phyloP scores from a whole-genome alignment of 2,329 filamentous ascomycete species.

The Apiospora aurea region DNA sequence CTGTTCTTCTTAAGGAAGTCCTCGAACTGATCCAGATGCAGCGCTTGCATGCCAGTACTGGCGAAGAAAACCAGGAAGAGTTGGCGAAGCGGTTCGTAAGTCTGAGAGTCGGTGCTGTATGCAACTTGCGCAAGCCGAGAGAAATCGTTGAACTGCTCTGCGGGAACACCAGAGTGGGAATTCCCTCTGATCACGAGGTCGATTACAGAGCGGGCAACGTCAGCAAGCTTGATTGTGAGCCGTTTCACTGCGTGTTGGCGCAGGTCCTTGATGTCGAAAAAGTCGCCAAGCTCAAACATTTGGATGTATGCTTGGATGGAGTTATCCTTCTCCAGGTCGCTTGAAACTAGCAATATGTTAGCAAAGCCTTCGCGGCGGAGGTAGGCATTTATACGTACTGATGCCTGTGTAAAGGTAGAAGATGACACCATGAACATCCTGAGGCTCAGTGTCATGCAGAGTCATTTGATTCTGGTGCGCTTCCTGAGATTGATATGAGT shows the following conservation, averaged over 20 bases:
- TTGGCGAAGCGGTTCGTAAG: too few relatives aligned
- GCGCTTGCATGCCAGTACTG: too few relatives aligned
- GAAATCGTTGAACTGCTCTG: too few relatives aligned
- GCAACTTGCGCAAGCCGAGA: not conserved
- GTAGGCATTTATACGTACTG: too few relatives aligned
- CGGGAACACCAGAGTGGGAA: too few relatives aligned
- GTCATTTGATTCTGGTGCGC: not conserved
- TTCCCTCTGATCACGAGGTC: too few relatives aligned
- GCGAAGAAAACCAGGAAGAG: too few relatives aligned
- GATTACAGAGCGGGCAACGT: constrained; percentile 17
- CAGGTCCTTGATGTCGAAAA: not conserved
- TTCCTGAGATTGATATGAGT: not conserved
- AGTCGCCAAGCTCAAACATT: not conserved
- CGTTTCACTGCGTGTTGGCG: too few relatives aligned
- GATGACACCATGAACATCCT: not conserved
- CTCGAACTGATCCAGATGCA: too few relatives aligned
- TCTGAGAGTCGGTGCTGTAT: not conserved
- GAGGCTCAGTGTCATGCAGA: not conserved
- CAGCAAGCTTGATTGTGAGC: too few relatives aligned
- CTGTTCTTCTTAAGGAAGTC: not conserved
- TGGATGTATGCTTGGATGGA: not conserved
- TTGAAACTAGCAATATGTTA: not conserved
- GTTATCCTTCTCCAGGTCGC: not conserved
- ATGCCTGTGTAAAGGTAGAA: not conserved
- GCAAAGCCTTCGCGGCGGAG: not conserved